Evolutionary conservation across 2,329 filamentous ascomycete species (phyloP).

Genomic region (Ceratocystis ficicola): DNA sequence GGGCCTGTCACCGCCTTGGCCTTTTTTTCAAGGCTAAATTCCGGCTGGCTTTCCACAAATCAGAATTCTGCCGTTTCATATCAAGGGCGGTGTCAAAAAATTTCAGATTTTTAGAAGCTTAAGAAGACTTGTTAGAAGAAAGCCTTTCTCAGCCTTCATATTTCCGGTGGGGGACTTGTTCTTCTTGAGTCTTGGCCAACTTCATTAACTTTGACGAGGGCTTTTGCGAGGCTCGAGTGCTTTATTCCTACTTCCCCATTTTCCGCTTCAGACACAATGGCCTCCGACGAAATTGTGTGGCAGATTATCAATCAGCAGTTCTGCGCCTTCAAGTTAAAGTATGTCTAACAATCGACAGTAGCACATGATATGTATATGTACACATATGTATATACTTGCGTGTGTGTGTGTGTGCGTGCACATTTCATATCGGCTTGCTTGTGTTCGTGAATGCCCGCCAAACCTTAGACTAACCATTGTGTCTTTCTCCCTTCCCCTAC

Average conservation of each 20-base stretch:
- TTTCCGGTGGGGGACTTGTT: slow-evolving; percentile 12
- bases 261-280: slow-evolving; percentile 42
- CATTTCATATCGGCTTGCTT: background rate
- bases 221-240: background rate
- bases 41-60: slow-evolving; percentile 10
- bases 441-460: background rate
- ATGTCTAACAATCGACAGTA: slow-evolving; percentile 27
- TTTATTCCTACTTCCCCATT: background rate
- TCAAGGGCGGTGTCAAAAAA: slow-evolving; percentile 23
- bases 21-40: slow-evolving; percentile 16
- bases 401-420: background rate
- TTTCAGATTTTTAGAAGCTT: slow-evolving; percentile 21
- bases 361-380: background rate
- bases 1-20: slow-evolving; percentile 9
- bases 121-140: slow-evolving; percentile 4
- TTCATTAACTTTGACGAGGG: too few species aligned
- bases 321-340: slow-evolving; percentile 92
- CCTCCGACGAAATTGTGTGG: slow-evolving; percentile 96
- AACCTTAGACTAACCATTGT: background rate
- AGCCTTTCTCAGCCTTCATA: slow-evolving; percentile 3
- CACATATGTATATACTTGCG: background rate
- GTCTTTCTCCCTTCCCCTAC: slow-evolving; percentile 14
- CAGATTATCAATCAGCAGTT: slow-evolving; percentile 91
- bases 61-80: slow-evolving; percentile 20
- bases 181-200: background rate